Percentiles rank a stretch among this genome's conserved stretches.
Evolutionary conservation across 257 asterid genomes (phyloP).

Genomic region (Linaria vulgaris): DNA sequence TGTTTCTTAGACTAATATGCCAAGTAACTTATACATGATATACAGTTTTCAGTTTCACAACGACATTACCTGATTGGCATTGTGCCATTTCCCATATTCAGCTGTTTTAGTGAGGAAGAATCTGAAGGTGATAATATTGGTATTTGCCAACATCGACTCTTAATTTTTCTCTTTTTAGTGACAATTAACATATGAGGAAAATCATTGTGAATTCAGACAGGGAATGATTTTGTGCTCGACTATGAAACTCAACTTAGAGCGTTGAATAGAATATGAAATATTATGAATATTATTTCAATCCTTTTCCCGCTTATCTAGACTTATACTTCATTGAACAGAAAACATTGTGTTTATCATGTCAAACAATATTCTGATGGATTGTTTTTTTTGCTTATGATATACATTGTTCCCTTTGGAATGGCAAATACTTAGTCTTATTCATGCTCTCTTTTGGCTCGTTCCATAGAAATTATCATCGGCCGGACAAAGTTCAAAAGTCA

Average conservation of each 20-base stretch:
- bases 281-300: too few species aligned
- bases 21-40: constrained; percentile 13
- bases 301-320: too few species aligned
- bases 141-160: background rate
- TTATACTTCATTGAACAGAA: background rate
- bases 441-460: constrained; percentile 25
- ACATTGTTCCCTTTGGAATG: too few species aligned
- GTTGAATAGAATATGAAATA: too few species aligned
- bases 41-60: constrained; percentile 9
- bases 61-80: background rate
- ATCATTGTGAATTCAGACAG: background rate
- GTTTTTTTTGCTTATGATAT: too few species aligned
- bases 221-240: constrained; percentile 1
- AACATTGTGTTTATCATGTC: too few species aligned
- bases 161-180: background rate
- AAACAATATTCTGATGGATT: too few species aligned
- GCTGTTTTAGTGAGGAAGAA: constrained; percentile 11
- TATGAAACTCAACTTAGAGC: constrained; percentile 1
- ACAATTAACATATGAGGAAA: constrained; percentile 8
- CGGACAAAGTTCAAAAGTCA: constrained; percentile 50
- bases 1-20: constrained; percentile 17
- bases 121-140: constrained; percentile 3
- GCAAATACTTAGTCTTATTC: background rate
- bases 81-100: constrained; percentile 8
- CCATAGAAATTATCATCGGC: constrained; percentile 60